Conservation (phyloP, 306 rosid genomes). For the Corylus avellana region DNA sequence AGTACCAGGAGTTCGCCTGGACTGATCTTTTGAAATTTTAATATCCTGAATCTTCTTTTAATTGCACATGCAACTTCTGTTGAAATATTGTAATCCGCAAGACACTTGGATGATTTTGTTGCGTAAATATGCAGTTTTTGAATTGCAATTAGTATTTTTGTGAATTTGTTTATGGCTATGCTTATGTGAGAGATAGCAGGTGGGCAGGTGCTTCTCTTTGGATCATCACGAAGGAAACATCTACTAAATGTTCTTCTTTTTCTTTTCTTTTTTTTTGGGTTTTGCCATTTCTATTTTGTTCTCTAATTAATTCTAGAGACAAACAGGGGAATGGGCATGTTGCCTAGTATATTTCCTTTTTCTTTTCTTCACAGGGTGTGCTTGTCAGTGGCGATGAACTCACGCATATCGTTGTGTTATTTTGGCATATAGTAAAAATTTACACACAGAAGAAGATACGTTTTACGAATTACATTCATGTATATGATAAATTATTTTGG, state of each 20-base stretch:
- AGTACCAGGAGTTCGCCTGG: too few relatives aligned
- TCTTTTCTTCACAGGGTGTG: background rate
- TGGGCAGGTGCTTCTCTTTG: constrained; percentile 3
- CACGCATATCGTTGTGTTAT: background rate
- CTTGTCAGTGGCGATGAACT: background rate
- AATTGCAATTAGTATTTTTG: background rate
- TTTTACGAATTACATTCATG: background rate
- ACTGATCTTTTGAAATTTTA: background rate
- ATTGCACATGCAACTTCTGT: background rate
- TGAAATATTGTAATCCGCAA: background rate
- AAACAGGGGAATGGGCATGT: too few relatives aligned
- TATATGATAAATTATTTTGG: background rate
- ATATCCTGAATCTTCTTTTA: background rate
- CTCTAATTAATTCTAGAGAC: background rate
- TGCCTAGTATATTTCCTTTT: background rate
- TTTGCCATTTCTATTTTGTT: background rate
- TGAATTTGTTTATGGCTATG: background rate
- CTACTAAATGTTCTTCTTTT: background rate
- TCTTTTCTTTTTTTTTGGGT: background rate
- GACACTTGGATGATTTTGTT: background rate
- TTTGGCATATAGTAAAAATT: background rate
- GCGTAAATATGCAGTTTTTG: background rate
- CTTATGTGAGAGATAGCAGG: background rate
- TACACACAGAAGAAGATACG: background rate
- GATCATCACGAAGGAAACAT: background rate